Conservation (phyloP, 106 monocot genomes). For the Apostasia ramifera region DNA sequence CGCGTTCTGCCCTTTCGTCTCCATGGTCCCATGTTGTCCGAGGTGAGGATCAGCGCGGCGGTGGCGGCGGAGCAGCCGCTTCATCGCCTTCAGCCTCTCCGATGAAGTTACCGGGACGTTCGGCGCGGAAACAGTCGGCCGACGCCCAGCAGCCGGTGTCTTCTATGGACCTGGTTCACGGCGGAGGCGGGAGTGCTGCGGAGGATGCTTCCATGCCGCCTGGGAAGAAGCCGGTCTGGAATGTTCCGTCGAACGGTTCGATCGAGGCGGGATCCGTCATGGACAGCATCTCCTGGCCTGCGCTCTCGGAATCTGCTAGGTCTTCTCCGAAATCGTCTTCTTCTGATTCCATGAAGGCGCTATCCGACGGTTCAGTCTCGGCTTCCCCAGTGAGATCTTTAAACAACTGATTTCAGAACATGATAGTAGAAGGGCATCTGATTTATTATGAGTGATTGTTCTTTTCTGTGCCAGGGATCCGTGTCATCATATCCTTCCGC, state of each 20-base stretch:
- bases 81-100: background rate
- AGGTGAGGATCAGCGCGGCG: constrained; percentile 2
- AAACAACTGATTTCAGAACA: background rate
- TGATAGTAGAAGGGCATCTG: too few species aligned
- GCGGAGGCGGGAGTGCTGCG: constrained; percentile 14
- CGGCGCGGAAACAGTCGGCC: background rate
- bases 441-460: too few species aligned
- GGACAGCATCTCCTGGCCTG: constrained; percentile 68
- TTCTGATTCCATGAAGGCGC: constrained; percentile 25
- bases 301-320: constrained; percentile 63
- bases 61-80: background rate
- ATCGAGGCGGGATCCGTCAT: constrained; percentile 52
- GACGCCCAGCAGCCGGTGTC: background rate
- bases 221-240: constrained; percentile 63
- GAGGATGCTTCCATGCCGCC: constrained; percentile 3
- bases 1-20: constrained; percentile 5
- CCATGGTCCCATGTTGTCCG: constrained; percentile 24
- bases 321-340: constrained; percentile 26
- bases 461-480: background rate
- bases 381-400: background rate
- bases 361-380: constrained; percentile 19
- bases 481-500: constrained; percentile 1
- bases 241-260: constrained; percentile 43
- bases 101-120: background rate
- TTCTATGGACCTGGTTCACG: constrained; percentile 9